phyloP scores from a whole-genome alignment of 495 filamentous ascomycete species.

The Barbatosphaeria neglecta region DNA sequence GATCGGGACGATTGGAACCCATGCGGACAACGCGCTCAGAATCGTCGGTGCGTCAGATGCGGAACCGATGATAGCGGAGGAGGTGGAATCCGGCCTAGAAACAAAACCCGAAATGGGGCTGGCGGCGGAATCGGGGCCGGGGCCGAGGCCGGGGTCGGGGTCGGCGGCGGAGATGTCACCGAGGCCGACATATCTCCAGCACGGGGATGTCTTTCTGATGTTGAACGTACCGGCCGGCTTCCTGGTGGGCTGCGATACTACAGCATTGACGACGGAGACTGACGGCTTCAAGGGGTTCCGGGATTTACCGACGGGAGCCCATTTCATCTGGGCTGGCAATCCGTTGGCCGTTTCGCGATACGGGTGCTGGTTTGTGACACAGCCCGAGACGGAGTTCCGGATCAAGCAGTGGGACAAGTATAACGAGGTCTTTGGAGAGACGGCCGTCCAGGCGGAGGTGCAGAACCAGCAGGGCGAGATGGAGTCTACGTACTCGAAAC shows the following conservation, averaged over 20 bases:
- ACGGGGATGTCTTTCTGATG: constrained; percentile 33
- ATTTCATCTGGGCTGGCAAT: constrained; percentile 47
- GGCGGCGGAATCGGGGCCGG: not conserved
- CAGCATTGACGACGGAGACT: constrained; percentile 22
- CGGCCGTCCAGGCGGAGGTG: constrained; percentile 23
- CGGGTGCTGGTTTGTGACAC: constrained; percentile 48
- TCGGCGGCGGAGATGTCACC: too few species aligned
- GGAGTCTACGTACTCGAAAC: constrained; percentile 19
- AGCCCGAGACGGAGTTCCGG: constrained; percentile 25
- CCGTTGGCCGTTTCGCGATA: constrained; percentile 35
- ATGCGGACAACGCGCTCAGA: too few species aligned
- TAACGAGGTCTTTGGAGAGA: constrained; percentile 32
- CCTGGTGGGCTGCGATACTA: constrained; percentile 34
- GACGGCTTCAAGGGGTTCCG: constrained; percentile 43
- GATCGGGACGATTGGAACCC: too few species aligned
- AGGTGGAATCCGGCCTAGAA: too few species aligned
- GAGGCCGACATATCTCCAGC: constrained; percentile 5
- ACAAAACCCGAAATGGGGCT: too few species aligned
- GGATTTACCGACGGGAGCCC: constrained; percentile 44
- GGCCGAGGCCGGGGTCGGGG: too few species aligned
- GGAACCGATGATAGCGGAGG: too few species aligned
- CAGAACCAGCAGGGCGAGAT: constrained; percentile 20
- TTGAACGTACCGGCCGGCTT: constrained; percentile 27
- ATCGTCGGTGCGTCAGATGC: too few species aligned
- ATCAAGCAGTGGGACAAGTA: constrained; percentile 51